Evolutionary conservation across 495 filamentous ascomycete genomes (phyloP), one percentile per base, ranked within the genome.

Genomic region (Lichenothelia convexa): DNA sequence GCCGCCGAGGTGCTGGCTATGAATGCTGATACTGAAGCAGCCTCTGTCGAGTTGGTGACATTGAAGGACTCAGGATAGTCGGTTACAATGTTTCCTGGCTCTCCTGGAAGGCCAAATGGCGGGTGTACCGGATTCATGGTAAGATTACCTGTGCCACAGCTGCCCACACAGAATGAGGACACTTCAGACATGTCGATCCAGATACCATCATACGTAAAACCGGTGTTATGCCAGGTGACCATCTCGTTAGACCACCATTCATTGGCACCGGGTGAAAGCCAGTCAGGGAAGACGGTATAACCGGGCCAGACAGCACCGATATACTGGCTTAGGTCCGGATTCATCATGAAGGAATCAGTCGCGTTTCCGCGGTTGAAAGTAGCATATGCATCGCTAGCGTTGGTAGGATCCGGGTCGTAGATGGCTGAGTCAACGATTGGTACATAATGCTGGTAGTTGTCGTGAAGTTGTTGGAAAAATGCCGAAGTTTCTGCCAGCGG

Each of bases 391-490:
- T 91, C 83, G 29, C 62, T 73, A 0, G 63, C 60, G 44, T 89
- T 78, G 12, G 67, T 56, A 2, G 78, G 78, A 35, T 83, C 78
- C 0, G 81, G 79, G 18, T 73, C 69, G 43, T 85, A 87, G 20
- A 89, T 70, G 8, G 75, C 77, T 4, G 74, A 66, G 48, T 91
- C 83, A n/a, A 93, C 67, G 32, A 93, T 89, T 0, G 80, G 81
- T 5, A 93, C 64, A 38, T 71, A 91, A 45, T 85, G 76, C 45
- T 78, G 78, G 6, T 70, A 65, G 44, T 68, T 67, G 3, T 57
- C 56, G 50, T 86, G 80, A 1, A 93, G 56, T 12, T 60, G 55
- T 1, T 58, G 53, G 9, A 93, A 48, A 49, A 91, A 83, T 0
- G 56, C 54, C 33, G 71, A 61, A 12, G 63, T 70, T 35, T 62